phyloP scores from a whole-genome alignment of 2,329 filamentous ascomycete genomes.

The Sphaceloma murrayae region DNA sequence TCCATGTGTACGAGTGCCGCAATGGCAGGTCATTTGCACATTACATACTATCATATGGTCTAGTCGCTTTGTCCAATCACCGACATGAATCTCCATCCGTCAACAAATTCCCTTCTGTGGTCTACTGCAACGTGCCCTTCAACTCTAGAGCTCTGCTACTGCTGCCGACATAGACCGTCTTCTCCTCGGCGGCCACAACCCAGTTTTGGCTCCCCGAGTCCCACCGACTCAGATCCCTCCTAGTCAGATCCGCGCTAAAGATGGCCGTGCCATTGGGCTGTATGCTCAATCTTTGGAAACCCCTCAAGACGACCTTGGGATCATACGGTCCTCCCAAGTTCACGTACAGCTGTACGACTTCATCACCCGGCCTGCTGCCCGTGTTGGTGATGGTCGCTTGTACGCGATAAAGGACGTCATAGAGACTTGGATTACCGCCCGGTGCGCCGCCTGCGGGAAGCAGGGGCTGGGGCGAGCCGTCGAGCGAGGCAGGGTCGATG shows the following conservation, averaged over 20 bases:
- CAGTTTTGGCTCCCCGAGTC: slow-evolving; percentile 69
- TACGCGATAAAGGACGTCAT: slow-evolving; percentile 58
- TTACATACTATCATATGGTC: not conserved
- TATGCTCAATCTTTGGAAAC: slow-evolving; percentile 67
- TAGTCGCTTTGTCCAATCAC: not conserved
- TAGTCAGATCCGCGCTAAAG: slow-evolving; percentile 58
- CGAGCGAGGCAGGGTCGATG: slow-evolving; percentile 47
- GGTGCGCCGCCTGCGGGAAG: slow-evolving; percentile 54
- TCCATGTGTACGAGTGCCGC: too few species aligned
- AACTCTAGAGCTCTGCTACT: slow-evolving; percentile 37
- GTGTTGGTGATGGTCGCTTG: slow-evolving; percentile 60
- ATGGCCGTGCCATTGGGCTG: slow-evolving; percentile 53
- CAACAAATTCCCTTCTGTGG: not conserved
- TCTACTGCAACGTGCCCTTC: not conserved
- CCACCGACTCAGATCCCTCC: slow-evolving; percentile 80
- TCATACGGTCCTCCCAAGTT: slow-evolving; percentile 69
- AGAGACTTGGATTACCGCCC: slow-evolving; percentile 53
- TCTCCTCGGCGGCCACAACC: slow-evolving; percentile 50
- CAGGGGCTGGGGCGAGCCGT: slow-evolving; percentile 47
- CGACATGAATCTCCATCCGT: not conserved
- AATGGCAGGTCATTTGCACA: too few species aligned
- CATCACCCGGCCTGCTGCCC: slow-evolving; percentile 52
- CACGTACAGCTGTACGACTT: slow-evolving; percentile 64
- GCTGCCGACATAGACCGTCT: slow-evolving; percentile 50
- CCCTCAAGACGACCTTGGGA: slow-evolving; percentile 54